Evolutionary conservation across 164 flowering plant genomes (phyloP), one percentile per base, ranked within the genome.

Genomic region (Dillenia turbinata): DNA sequence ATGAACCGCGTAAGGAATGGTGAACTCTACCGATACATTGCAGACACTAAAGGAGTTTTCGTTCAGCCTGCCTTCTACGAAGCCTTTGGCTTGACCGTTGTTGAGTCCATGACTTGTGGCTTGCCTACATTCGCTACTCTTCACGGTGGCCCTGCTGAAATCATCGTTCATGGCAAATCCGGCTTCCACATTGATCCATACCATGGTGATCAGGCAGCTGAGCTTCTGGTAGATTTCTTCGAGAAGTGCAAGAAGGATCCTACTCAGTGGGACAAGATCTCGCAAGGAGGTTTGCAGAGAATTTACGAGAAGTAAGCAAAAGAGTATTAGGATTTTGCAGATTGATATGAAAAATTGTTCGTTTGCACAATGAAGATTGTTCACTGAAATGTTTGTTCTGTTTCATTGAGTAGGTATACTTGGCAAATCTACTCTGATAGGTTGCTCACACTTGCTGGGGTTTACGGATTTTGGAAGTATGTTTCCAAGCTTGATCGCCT

Each of bases 141-240:
- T 44, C 69, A 73, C 13, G 76, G 76, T 12, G 76, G 76, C n/a
- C 76, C 76, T 1, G 76, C 76, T 14, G 76, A 73, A 66, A 73
- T 73, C 47, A 73, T 73, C 3, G 69, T 68, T 3, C 60, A 73
- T 43, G 76, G 72, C 4, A 59, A 52, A 10, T 73, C 76, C 9
- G 76, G 72, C 22, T 73, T 68, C 66, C 69, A 68, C 44, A 69
- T 73, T 40, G 76, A 73, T 52, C 76, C 76, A 1, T 68, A 73
- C 49, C 72, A 73, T 16, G 66, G 64, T 22, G 69, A 69, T 14
- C 63, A 64, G 53, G 62, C 72, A 1, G 55, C 69, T n/a, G 55
- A 61, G n/a, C 60, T 56, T 12, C 59, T 73, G 10, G 72, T 61
- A 6, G 43, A 65, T 11, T 73, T 73, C 51, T 73, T 73, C 44